phyloP scores from a whole-genome alignment of 805 yeast species.

The Ogataea degrootiae region DNA sequence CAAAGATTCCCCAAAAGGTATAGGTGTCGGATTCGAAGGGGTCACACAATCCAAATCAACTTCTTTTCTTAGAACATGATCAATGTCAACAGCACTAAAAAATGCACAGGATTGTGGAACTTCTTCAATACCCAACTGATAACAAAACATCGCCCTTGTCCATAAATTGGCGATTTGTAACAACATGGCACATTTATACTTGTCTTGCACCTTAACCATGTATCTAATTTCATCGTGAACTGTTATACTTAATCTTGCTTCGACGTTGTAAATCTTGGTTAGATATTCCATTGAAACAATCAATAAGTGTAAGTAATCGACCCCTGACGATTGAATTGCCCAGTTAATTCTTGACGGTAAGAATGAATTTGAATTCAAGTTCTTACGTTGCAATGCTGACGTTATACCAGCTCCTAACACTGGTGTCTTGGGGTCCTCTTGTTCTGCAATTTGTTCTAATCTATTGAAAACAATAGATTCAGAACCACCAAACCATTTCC shows the following conservation, averaged over 20 bases:
- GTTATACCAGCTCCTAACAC: constrained; percentile 93
- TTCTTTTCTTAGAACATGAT: constrained; percentile 82
- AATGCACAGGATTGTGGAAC: constrained; percentile 95
- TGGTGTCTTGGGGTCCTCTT: constrained; percentile 79
- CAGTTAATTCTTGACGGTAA: constrained; percentile 91
- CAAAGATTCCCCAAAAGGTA: constrained; percentile 75
- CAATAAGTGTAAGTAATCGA: constrained; percentile 85
- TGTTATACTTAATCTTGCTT: constrained; percentile 77
- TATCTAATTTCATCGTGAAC: constrained; percentile 95
- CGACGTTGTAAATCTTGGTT: constrained; percentile 53
- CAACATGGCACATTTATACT: constrained; percentile 72
- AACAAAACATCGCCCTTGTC: constrained; percentile 95
- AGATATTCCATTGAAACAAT: constrained; percentile 86
- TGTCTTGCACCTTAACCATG: constrained; percentile 67
- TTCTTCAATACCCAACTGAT: constrained; percentile 82
- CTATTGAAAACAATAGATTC: constrained; percentile 90
- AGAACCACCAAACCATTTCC: constrained; percentile 80
- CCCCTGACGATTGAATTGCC: constrained; percentile 98
- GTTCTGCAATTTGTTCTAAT: constrained; percentile 81
- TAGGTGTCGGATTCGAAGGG: constrained; percentile 70
- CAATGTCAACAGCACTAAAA: constrained; percentile 91
- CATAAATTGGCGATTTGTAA: constrained; percentile 87
- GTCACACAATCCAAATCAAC: constrained; percentile 90
- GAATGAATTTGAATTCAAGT: constrained; percentile 62
- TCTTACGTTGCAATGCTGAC: constrained; percentile 62